Percentiles rank a stretch among this genome's conserved stretches.
Evolutionary conservation across 129 eudicot genomes (phyloP).

Genomic region (carrot (Daucus carota)): DH1_v3.0 NC_030387.2:9990001-9990500

Average conservation of each 20-base stretch:
- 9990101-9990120: constrained; percentile 22
- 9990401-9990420: neutral
- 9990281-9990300: constrained; percentile 75
- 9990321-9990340: constrained; percentile 73
- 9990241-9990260: constrained; percentile 78
- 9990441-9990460: neutral
- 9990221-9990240: constrained; percentile 66
- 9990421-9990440: neutral
- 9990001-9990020: constrained; percentile 41
- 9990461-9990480: neutral
- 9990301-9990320: constrained; percentile 96
- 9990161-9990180: neutral
- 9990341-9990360: constrained; percentile 85
- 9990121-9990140: constrained; percentile 47
- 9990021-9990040: constrained; percentile 14
- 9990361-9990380: constrained; percentile 68
- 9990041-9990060: constrained; percentile 15
- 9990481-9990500: no score
- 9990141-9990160: constrained; percentile 6
- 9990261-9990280: constrained; percentile 70
- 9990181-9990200: neutral
- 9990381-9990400: no score
- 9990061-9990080: constrained; percentile 26
- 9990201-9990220: constrained; percentile 36
- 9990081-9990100: constrained; percentile 21